A percentile compares a stretch with the other conserved stretches of the same genome.
These are phyloP conservation scores for Boletus vinaceobasis DNA, from an alignment of 768 basidiomycete species.

Conservation along the genomic window DNA sequence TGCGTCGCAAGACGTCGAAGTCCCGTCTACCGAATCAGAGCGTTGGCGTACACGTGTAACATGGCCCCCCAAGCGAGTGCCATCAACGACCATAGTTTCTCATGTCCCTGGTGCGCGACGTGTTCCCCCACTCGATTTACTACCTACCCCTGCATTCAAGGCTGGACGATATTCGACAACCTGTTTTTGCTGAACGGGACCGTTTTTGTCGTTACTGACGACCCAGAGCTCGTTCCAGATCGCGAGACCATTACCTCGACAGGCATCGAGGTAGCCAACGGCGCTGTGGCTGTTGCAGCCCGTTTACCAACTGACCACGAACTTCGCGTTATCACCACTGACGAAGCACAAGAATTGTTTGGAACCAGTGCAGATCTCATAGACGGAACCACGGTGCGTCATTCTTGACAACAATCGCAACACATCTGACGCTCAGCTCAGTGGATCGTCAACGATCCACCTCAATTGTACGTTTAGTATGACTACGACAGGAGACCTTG, in stretches of 20 bases:
- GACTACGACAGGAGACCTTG: background rate
- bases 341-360: conserved; percentile 65
- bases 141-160: conserved; percentile 35
- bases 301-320: conserved; percentile 78
- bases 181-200: conserved; percentile 81
- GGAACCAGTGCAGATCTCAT: conserved; percentile 68
- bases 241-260: conserved; percentile 69
- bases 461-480: conserved; percentile 66
- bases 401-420: background rate
- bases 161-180: conserved; percentile 88
- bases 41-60: conserved; percentile 35
- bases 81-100: conserved; percentile 62
- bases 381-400: conserved; percentile 70
- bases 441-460: conserved; percentile 82
- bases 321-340: conserved; percentile 69
- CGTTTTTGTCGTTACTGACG: conserved; percentile 76
- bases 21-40: conserved; percentile 17
- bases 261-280: conserved; percentile 56
- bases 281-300: conserved; percentile 46
- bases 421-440: conserved; percentile 25
- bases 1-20: conserved; percentile 4
- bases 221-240: conserved; percentile 64
- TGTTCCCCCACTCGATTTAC: background rate
- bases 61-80: conserved; percentile 41
- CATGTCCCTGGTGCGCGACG: conserved; percentile 64